Evolutionary conservation across 2,329 filamentous ascomycete species (phyloP).

Genomic region (Trichoderma sp.): DNA sequence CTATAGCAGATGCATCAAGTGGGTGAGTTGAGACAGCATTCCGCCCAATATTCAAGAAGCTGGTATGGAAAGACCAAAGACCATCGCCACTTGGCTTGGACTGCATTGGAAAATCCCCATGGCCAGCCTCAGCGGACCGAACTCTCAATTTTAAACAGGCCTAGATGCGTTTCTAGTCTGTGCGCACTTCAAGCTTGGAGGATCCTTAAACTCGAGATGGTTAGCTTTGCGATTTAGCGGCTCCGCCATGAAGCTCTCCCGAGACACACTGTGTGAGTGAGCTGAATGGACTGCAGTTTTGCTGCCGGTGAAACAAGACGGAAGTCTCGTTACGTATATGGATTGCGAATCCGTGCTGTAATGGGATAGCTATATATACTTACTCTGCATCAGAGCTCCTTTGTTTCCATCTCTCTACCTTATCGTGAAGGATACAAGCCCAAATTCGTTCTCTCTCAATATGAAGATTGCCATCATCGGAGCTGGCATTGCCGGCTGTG

Average conservation of each 20-base stretch:
- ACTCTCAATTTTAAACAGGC: not conserved
- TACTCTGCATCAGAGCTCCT: not conserved
- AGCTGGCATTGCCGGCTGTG: constrained; percentile 36
- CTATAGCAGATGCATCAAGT: not conserved
- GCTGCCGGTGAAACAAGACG: not conserved
- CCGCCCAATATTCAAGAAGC: not conserved
- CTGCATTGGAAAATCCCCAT: not conserved
- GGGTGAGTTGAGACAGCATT: not conserved
- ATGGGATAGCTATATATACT: not conserved
- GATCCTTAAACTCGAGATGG: not conserved
- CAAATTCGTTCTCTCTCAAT: not conserved
- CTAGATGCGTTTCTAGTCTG: not conserved
- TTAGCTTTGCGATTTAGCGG: constrained; percentile 28
- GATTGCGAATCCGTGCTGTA: not conserved
- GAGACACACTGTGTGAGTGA: constrained; percentile 4
- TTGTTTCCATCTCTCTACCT: not conserved
- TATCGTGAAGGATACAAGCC: not conserved
- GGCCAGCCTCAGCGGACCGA: not conserved
- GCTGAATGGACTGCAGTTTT: not conserved
- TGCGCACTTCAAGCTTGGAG: not conserved
- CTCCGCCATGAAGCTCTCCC: constrained; percentile 20
- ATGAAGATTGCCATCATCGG: constrained; percentile 37
- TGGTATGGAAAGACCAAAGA: not conserved
- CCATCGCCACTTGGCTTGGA: not conserved
- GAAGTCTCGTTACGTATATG: not conserved